Percentiles rank a stretch among this genome's conserved stretches.
Evolutionary conservation across 768 basidiomycete genomes (phyloP).

Genomic region (Mycena indigotica): DNA sequence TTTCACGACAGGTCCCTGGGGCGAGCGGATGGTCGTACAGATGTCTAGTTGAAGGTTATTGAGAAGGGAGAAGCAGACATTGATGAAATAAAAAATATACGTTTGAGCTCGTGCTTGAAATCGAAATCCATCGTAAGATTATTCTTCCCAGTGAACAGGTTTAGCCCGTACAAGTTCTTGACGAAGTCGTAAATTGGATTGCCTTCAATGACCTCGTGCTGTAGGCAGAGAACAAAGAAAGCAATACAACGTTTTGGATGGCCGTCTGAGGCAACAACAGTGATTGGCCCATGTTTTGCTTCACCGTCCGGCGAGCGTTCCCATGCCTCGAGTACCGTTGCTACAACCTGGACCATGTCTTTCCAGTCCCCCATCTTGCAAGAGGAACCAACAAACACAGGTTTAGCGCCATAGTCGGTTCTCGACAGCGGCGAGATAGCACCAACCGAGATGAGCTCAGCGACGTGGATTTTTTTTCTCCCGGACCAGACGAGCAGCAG

Average conservation of each 20-base stretch:
- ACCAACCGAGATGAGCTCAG: slow-evolving; percentile 21
- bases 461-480: slow-evolving; percentile 19
- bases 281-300: slow-evolving; percentile 1
- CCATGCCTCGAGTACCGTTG: slow-evolving; percentile 12
- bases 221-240: not conserved
- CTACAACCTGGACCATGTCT: slow-evolving; percentile 3
- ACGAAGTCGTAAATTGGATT: slow-evolving; percentile 16
- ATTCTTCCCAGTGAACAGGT: slow-evolving; percentile 15
- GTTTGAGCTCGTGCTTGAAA: slow-evolving; percentile 20
- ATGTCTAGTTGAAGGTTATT: not conserved
- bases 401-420: slow-evolving; percentile 16
- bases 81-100: slow-evolving; percentile 7
- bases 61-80: not conserved
- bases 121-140: slow-evolving; percentile 22
- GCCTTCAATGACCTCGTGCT: not conserved
- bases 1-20: not conserved
- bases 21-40: not conserved
- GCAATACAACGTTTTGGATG: not conserved
- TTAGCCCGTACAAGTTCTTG: slow-evolving; percentile 14
- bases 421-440: slow-evolving; percentile 15
- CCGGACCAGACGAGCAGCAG: not conserved
- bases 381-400: slow-evolving; percentile 20
- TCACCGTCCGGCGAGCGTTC: not conserved
- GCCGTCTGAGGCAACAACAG: not conserved
- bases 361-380: slow-evolving; percentile 18